Percentiles rank a stretch among this genome's conserved stretches.
Evolutionary conservation across 148 eudicot species (phyloP).

Genomic region (Rhododendron kiyosumense): DNA sequence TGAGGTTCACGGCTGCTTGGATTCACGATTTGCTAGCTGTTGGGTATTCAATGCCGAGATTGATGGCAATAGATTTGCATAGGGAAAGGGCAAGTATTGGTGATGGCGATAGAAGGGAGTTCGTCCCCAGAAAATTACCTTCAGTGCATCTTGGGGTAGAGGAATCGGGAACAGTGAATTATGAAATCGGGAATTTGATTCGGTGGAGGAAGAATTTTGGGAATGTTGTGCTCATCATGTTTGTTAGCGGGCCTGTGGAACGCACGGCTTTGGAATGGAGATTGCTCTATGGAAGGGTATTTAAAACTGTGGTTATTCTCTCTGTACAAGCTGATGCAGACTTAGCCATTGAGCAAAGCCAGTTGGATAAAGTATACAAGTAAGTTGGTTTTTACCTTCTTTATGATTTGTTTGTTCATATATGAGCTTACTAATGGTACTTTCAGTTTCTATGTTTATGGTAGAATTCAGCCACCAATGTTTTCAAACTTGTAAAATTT

Average conservation of each 20-base stretch:
- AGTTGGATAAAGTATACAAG: conserved; percentile 30
- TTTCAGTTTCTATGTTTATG: background rate
- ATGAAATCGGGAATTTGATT: conserved; percentile 33
- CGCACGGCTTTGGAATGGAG: conserved; percentile 36
- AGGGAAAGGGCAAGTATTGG: conserved; percentile 1
- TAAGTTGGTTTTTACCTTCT: conserved; percentile 6
- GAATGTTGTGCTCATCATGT: conserved; percentile 32
- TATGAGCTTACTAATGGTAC: background rate
- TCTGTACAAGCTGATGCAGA: conserved; percentile 25
- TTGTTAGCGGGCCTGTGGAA: conserved; percentile 29
- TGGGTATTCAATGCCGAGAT: conserved; percentile 28
- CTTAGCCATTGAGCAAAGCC: conserved; percentile 29
- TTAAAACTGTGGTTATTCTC: conserved; percentile 33
- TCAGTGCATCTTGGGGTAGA: conserved; percentile 36
- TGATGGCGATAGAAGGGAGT: conserved; percentile 18
- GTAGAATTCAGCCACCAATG: background rate
- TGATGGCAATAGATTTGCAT: conserved; percentile 12
- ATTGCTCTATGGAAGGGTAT: conserved; percentile 33
- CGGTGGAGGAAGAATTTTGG: conserved; percentile 32
- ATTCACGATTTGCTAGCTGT: conserved; percentile 33
- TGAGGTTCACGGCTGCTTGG: conserved; percentile 33
- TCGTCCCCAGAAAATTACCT: conserved; percentile 28
- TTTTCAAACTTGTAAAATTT: background rate
- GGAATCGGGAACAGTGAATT: conserved; percentile 30
- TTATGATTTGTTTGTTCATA: background rate